These are phyloP conservation scores for Scleromitrula shiraiana DNA, from an alignment of 2,329 filamentous ascomycete genomes.

Conservation along the genomic window DNA sequence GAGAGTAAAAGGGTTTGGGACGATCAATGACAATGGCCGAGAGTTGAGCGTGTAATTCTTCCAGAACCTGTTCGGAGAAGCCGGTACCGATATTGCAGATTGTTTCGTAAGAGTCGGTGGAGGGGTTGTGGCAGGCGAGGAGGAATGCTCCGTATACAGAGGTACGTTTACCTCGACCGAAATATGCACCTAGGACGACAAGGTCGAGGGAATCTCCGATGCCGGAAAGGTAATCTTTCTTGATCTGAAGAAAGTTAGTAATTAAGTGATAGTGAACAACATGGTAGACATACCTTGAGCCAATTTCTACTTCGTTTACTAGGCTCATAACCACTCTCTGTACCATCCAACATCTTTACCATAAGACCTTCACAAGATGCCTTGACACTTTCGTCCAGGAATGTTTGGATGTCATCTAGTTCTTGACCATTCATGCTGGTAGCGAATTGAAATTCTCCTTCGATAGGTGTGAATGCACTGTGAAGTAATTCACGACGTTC, in stretches of 20 bases:
- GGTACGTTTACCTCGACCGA: constrained; percentile 90
- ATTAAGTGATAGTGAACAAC: background rate
- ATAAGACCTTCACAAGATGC: constrained; percentile 95
- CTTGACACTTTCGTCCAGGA: constrained; percentile 92
- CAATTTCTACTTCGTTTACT: constrained; percentile 95
- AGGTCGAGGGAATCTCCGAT: constrained; percentile 94
- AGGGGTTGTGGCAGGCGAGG: constrained; percentile 83
- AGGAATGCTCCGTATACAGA: constrained; percentile 94
- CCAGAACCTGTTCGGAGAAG: constrained; percentile 90
- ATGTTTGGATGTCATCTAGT: constrained; percentile 83
- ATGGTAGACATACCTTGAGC: constrained; percentile 63
- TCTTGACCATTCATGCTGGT: constrained; percentile 81
- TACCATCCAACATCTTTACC: constrained; percentile 98
- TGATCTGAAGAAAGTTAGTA: constrained; percentile 53
- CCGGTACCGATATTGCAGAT: constrained; percentile 98
- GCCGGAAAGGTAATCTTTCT: constrained; percentile 94
- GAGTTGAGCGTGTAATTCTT: constrained; percentile 72
- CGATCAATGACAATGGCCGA: constrained; percentile 74
- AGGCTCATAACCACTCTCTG: constrained; percentile 89
- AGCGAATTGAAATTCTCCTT: constrained; percentile 89
- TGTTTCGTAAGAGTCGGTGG: constrained; percentile 77
- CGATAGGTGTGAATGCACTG: constrained; percentile 63
- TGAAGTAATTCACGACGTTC: constrained; percentile 73
- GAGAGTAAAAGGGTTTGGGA: constrained; percentile 89
- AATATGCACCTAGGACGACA: constrained; percentile 90